Evolutionary conservation across 148 eudicot species (phyloP), one percentile per base, ranked within the genome.

Genomic region (Rhododendron henanense): DNA sequence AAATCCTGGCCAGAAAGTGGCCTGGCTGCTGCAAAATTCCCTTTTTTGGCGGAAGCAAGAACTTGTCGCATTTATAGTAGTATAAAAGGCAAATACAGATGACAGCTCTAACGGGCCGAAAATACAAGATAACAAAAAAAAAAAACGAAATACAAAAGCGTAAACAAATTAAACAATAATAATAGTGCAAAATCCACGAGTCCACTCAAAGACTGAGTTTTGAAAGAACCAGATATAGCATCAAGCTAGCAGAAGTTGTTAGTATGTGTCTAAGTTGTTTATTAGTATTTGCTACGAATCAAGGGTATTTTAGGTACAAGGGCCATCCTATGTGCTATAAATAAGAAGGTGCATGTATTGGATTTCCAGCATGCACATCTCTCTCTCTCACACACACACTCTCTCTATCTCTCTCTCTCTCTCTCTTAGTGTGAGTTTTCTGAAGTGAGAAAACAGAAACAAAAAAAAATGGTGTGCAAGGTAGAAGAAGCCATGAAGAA

Each of bases 401-500:
- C 35, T 39, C 5, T 5, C 6, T 28, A 0, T 1, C 35, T 39
- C 59, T 51, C 77, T 44, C 74, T 48, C 28, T 45, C 78, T 31
- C 78, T 33, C 79, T 35, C 69, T 41, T 13, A 3, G 3, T 16
- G 79, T 75, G 79, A 75, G 81, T 78, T n/a, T 78, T n/a, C 8
- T 2, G n/a, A 47, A 47, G 25, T 19, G 25, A 48, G 35, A 84
- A 57, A 10, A 63, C 74, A 65, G 23, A 25, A 65, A n/a, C 69
- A 67, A 44, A 76, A 86, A 90, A 75, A 90, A 75, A 94, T 93
- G 96, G 98, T 96, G 86, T 93, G 98, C 35, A 93, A 92, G 84
- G 91, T 89, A 23, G 95, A 93, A 82, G 92, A 89, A 93, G 91
- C 91, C 63, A 91, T 86, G 92, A 93, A 90, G 90, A 90, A 85